Evolutionary conservation across 2,329 filamentous ascomycete species (phyloP), one percentile per base, ranked within the genome.

Genomic region (Pezicula carpinea): DNA sequence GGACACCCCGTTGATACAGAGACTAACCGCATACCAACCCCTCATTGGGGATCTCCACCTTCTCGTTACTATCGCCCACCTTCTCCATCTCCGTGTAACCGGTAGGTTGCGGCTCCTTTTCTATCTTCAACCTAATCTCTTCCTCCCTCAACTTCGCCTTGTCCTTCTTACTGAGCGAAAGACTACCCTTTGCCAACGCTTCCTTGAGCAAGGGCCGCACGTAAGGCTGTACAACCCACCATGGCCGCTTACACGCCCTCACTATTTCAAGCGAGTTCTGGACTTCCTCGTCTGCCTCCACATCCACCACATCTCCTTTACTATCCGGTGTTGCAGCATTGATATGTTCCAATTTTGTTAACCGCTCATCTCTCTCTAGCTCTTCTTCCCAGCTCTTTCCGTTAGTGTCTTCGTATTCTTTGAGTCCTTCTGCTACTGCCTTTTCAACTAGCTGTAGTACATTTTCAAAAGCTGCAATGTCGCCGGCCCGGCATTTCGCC

Each of bases 191-290:
- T 52, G 85, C 83, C 54, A 93, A 60, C 2, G 93, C 93, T 69
- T 97, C 92, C 56, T 86, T 87, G 0, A 93, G 93, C 59, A 96
- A 65, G 34, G 90, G 91, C 47, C 91, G 74, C 6, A 96, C 79
- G 59, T 95, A 88, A 4, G 92, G 85, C 69, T 97, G 91, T 44
- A 83, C 89, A 4, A 96, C 77, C 89, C 89, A 96, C 79, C 84
- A 96, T 1, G 91, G 91, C 53, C 89, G 72, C 64, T 83, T 85
- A 61, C 89, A 95, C 50, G 80, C 73, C 46, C 77, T 79, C 21
- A 93, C 82, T 1, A 86, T 82, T 7, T 79, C 82, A 15, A 81
- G 69, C 4, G 83, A 86, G 63, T 77, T 84, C 59, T 82, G 74
- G 41, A 69, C 62, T 23, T 58, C 50, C n/a, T 53, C 47, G 10